Evolutionary conservation across 257 asterid species (phyloP).

Genomic region (Henckelia pumila): DNA sequence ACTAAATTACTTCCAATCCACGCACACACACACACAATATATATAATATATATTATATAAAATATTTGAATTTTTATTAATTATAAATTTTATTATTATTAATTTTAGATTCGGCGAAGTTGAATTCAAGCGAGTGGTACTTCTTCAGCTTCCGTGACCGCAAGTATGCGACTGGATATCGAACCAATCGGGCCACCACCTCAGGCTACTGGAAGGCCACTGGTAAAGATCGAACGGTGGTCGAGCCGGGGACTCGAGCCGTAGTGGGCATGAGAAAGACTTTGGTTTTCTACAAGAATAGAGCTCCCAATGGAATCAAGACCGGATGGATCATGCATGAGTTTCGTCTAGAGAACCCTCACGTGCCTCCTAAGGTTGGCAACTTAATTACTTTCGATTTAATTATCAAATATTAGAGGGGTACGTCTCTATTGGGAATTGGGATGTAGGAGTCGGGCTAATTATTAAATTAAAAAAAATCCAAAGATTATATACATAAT

Average conservation of each 20-base stretch:
- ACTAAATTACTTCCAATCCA: background rate
- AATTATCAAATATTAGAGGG: too few relatives aligned
- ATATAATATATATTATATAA: too few relatives aligned
- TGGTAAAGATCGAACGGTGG: conserved; percentile 66
- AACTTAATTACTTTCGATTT: background rate
- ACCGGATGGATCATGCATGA: conserved; percentile 95
- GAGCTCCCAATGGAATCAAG: conserved; percentile 88
- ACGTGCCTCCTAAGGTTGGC: conserved; percentile 76
- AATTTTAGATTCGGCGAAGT: conserved; percentile 60
- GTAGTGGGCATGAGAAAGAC: conserved; percentile 89
- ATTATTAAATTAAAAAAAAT: too few relatives aligned
- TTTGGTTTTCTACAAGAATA: conserved; percentile 70
- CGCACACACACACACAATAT: too few relatives aligned
- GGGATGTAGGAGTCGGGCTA: background rate
- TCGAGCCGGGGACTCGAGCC: conserved; percentile 37
- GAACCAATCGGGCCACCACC: conserved; percentile 72
- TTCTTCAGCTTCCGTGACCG: conserved; percentile 87
- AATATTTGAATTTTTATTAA: too few relatives aligned
- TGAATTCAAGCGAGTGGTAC: conserved; percentile 84
- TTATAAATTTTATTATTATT: background rate
- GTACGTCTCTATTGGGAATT: too few relatives aligned
- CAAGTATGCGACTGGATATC: conserved; percentile 71
- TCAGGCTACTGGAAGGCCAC: conserved; percentile 97
- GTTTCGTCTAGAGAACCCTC: conserved; percentile 78
- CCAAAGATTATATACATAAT: background rate